Conservation (phyloP, 2,329 filamentous ascomycete genomes). For the Paraphoma sp. region DNA sequence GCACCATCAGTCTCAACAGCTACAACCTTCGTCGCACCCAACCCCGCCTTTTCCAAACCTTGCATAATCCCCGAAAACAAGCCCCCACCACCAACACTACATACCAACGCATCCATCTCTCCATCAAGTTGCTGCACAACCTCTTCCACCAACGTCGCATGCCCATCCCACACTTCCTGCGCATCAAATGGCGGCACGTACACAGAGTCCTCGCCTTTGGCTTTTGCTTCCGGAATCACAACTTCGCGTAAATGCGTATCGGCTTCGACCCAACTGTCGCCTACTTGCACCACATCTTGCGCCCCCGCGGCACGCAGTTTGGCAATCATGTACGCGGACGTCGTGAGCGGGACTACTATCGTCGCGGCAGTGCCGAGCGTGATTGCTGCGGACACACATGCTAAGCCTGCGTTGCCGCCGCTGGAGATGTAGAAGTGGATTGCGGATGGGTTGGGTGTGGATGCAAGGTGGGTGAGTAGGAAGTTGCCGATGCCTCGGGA, state of each 20-base stretch:
- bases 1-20: conserved; percentile 78
- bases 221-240: conserved; percentile 51
- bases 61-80: conserved; percentile 75
- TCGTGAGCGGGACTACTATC: conserved; percentile 72
- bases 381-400: conserved; percentile 73
- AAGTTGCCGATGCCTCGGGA: conserved; percentile 74
- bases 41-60: conserved; percentile 60
- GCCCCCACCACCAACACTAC: conserved; percentile 79
- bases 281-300: conserved; percentile 69
- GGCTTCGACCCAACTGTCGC: conserved; percentile 70
- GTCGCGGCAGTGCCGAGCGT: conserved; percentile 69
- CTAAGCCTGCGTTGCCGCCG: conserved; percentile 83
- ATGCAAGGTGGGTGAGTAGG: conserved; percentile 58
- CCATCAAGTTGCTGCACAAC: conserved; percentile 43
- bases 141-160: conserved; percentile 62
- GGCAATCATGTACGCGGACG: conserved; percentile 70
- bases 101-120: conserved; percentile 71
- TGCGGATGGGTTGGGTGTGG: conserved; percentile 18
- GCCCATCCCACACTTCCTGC: conserved; percentile 68
- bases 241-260: conserved; percentile 67
- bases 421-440: conserved; percentile 78
- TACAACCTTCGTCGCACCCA: conserved; percentile 56
- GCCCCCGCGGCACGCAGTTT: conserved; percentile 71
- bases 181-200: conserved; percentile 74
- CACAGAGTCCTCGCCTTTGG: conserved; percentile 42